phyloP scores from a whole-genome alignment of 805 yeast species.

The Teunomyces aglyptinius region DNA sequence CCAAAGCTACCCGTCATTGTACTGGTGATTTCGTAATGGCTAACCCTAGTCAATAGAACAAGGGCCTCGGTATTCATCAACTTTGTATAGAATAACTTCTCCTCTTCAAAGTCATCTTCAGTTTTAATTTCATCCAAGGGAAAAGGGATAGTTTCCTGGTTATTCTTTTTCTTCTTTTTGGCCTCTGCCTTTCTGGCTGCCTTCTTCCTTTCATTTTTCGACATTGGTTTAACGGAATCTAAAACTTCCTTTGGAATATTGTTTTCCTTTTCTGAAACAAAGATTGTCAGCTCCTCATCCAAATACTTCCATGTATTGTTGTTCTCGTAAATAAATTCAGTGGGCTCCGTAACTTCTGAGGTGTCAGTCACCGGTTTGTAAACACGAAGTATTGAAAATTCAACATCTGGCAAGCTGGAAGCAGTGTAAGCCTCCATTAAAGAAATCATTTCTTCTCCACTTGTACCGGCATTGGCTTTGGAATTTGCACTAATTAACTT shows the following conservation, averaged over 20 bases:
- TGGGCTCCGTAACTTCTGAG: not conserved
- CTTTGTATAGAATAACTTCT: slow-evolving; percentile 25
- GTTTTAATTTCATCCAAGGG: slow-evolving; percentile 2
- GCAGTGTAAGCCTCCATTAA: slow-evolving; percentile 3
- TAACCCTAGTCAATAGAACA: slow-evolving; percentile 34
- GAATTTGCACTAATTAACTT: not conserved
- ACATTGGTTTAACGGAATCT: slow-evolving; percentile 1
- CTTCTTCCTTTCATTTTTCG: slow-evolving; percentile 2
- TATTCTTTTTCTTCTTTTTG: not conserved
- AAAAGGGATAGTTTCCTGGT: not conserved
- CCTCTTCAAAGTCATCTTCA: not conserved
- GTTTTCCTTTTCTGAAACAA: not conserved
- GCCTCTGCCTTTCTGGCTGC: slow-evolving; percentile 3
- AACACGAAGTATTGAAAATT: slow-evolving; percentile 1
- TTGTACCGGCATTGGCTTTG: not conserved
- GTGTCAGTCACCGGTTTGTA: not conserved
- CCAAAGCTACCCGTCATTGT: slow-evolving; percentile 28
- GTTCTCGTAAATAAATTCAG: not conserved
- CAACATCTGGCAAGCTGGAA: not conserved
- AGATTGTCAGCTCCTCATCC: slow-evolving; percentile 3
- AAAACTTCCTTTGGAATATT: not conserved
- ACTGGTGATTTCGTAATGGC: slow-evolving; percentile 36
- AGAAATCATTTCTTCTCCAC: slow-evolving; percentile 3
- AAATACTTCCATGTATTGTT: not conserved
- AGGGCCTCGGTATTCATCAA: slow-evolving; percentile 41